phyloP scores from a whole-genome alignment of 176 grass and related monocot species.

The Carex parvula region DNA sequence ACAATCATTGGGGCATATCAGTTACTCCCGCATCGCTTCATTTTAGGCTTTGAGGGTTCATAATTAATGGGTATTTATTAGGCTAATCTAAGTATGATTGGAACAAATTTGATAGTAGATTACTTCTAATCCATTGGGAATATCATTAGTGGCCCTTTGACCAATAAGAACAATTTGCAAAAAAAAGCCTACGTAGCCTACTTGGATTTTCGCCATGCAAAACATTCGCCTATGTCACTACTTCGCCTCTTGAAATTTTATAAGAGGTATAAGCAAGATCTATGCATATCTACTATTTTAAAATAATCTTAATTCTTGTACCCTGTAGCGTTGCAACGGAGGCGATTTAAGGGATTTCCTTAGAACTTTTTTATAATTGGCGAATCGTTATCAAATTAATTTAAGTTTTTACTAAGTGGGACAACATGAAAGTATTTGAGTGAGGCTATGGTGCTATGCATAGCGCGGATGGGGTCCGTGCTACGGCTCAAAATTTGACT shows the following conservation, averaged over 20 bases:
- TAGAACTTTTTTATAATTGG: background rate
- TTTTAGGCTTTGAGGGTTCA: conserved; percentile 17
- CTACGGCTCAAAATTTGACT: no score
- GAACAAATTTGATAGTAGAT: conserved; percentile 16
- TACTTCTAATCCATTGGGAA: conserved; percentile 26
- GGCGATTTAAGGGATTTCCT: background rate
- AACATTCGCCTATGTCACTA: conserved; percentile 7
- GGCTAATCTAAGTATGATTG: conserved; percentile 29
- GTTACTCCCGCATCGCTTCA: conserved; percentile 26
- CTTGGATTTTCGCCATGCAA: conserved; percentile 16
- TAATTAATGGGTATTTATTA: conserved; percentile 24
- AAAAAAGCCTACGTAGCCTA: conserved; percentile 22
- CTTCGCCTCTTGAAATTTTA: conserved; percentile 6
- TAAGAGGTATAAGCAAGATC: background rate
- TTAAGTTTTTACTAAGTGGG: background rate
- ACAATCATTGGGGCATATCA: conserved; percentile 30
- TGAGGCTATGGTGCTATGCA: no score
- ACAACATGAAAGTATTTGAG: background rate
- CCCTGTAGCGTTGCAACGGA: background rate
- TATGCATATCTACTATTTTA: conserved; percentile 7
- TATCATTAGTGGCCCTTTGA: conserved; percentile 10
- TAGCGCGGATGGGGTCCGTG: no score
- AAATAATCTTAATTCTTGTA: background rate
- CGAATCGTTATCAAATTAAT: background rate
- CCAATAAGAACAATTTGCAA: conserved; percentile 11